These are phyloP conservation scores for Cystobasidiaceae sp. DNA, from an alignment of 1,284 basidiomycete genomes.

Conservation along the genomic window DNA sequence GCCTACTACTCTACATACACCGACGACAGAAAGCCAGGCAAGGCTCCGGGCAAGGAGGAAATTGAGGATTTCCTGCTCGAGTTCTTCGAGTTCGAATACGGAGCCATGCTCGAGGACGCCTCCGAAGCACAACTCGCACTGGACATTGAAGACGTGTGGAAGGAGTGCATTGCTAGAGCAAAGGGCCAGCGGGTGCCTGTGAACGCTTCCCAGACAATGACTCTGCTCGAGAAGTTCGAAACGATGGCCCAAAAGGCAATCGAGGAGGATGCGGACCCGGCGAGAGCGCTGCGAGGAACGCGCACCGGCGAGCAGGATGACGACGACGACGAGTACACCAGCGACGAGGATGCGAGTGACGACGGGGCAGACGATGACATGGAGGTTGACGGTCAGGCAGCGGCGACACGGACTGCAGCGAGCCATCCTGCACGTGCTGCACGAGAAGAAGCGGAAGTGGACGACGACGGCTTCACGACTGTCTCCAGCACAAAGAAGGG, in stretches of 20 bases:
- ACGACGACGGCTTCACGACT: slow-evolving; percentile 78
- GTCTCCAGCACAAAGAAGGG: slow-evolving; percentile 59
- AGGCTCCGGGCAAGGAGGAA: slow-evolving; percentile 58
- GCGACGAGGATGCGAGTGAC: slow-evolving; percentile 50
- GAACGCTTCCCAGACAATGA: slow-evolving; percentile 45
- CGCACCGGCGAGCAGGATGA: slow-evolving; percentile 45
- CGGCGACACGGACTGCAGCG: slow-evolving; percentile 39
- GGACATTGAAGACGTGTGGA: slow-evolving; percentile 48
- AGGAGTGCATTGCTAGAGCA: slow-evolving; percentile 24
- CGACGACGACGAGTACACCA: slow-evolving; percentile 52
- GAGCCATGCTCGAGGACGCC: slow-evolving; percentile 69
- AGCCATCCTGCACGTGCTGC: slow-evolving; percentile 36
- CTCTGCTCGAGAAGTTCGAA: slow-evolving; percentile 57
- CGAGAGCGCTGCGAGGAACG: slow-evolving; percentile 51
- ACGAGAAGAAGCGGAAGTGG: slow-evolving; percentile 62
- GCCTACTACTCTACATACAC: slow-evolving; percentile 58
- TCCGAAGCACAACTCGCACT: slow-evolving; percentile 64
- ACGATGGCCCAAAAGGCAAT: slow-evolving; percentile 57
- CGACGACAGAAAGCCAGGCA: slow-evolving; percentile 37
- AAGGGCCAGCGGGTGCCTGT: slow-evolving; percentile 55
- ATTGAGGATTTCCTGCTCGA: slow-evolving; percentile 66
- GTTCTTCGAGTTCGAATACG: slow-evolving; percentile 79
- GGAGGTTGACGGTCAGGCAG: slow-evolving; percentile 50
- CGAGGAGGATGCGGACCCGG: slow-evolving; percentile 55
- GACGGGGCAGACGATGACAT: slow-evolving; percentile 53